Conservation (phyloP, 495 filamentous ascomycete species). For the Neurospora sp. region DNA sequence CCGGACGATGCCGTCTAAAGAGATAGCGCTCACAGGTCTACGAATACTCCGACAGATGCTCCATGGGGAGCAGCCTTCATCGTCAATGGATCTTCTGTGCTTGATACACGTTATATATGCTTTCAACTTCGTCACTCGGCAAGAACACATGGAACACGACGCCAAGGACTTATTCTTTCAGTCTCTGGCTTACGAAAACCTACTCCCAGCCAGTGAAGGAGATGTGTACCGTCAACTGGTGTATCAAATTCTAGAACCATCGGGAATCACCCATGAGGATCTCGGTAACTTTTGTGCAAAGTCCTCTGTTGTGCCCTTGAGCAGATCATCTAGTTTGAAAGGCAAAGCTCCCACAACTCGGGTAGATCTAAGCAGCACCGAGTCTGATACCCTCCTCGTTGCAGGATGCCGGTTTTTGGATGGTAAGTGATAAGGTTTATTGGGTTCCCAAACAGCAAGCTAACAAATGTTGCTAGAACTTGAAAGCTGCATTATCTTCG, state of each 20-base stretch:
- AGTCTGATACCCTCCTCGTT: slow-evolving; percentile 24
- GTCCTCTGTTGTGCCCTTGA: not conserved
- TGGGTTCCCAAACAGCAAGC: not conserved
- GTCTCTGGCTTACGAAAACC: slow-evolving; percentile 24
- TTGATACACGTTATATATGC: slow-evolving; percentile 36
- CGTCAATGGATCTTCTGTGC: slow-evolving; percentile 30
- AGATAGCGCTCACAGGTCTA: slow-evolving; percentile 28
- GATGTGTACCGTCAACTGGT: slow-evolving; percentile 25
- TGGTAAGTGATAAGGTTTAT: slow-evolving; percentile 18
- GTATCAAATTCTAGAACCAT: slow-evolving; percentile 30
- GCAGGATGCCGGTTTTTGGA: slow-evolving; percentile 39
- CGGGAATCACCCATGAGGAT: slow-evolving; percentile 10
- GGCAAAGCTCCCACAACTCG: slow-evolving; percentile 25
- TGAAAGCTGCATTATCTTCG: slow-evolving; percentile 28
- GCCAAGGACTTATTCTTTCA: slow-evolving; percentile 28
- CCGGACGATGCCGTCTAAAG: slow-evolving; percentile 22
- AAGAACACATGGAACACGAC: slow-evolving; percentile 17
- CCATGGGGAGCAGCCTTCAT: slow-evolving; percentile 17
- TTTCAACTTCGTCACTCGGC: slow-evolving; percentile 32
- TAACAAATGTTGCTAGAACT: slow-evolving; percentile 24
- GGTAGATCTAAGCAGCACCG: not conserved
- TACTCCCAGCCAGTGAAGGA: slow-evolving; percentile 18
- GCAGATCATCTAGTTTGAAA: slow-evolving; percentile 20
- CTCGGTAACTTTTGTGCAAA: slow-evolving; percentile 4
- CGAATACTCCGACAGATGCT: slow-evolving; percentile 24